These are phyloP conservation scores for Rhynchospora pubera DNA, from an alignment of 176 grass and related monocot species.

Conservation along the genomic window DNA sequence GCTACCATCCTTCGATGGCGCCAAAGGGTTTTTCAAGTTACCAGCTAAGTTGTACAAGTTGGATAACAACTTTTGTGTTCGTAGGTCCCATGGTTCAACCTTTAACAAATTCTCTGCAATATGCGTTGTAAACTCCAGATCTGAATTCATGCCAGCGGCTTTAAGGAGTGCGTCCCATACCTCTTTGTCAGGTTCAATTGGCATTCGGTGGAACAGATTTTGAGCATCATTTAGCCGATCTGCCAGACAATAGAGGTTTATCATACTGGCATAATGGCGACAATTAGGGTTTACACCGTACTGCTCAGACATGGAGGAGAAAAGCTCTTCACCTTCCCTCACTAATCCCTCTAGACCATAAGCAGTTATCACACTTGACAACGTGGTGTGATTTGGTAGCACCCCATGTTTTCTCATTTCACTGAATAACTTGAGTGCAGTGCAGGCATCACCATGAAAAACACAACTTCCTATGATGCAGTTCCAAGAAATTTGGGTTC, in stretches of 20 bases:
- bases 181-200: constrained; percentile 20
- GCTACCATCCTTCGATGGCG: neutral
- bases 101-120: constrained; percentile 20
- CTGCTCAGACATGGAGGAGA: constrained; percentile 19
- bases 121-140: constrained; percentile 23
- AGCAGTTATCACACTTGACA: constrained; percentile 28
- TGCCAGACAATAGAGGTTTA: constrained; percentile 29
- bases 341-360: constrained; percentile 26
- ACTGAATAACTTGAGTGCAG: constrained; percentile 16
- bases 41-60: constrained; percentile 23
- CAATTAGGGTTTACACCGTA: constrained; percentile 18
- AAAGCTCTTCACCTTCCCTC: constrained; percentile 27
- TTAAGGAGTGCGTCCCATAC: constrained; percentile 31
- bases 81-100: constrained; percentile 26
- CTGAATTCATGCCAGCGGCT: constrained; percentile 22
- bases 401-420: constrained; percentile 26
- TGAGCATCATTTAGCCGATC: constrained; percentile 26
- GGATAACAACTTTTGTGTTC: constrained; percentile 16
- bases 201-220: constrained; percentile 25
- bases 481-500: constrained; percentile 33
- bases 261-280: constrained; percentile 33
- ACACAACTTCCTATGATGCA: constrained; percentile 30
- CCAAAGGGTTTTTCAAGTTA: neutral
- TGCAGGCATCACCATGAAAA: constrained; percentile 16
- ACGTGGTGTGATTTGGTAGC: constrained; percentile 15